Evolutionary conservation across 805 yeast genomes (phyloP).

Genomic region (Lipomyces anomalus): DNA sequence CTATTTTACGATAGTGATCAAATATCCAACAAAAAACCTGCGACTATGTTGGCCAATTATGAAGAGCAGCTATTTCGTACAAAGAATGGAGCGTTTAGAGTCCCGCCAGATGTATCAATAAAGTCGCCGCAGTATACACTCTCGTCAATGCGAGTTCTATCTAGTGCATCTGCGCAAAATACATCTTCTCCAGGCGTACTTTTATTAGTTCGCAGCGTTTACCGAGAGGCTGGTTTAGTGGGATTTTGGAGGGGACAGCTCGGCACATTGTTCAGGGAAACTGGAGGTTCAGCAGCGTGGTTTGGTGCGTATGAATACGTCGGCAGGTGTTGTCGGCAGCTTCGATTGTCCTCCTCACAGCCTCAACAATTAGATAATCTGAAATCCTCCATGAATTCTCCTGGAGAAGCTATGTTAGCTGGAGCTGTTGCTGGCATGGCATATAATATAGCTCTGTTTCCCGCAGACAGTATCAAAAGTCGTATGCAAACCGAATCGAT

Average conservation of each 20-base stretch:
- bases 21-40: neutral
- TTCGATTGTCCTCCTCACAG: too few species aligned
- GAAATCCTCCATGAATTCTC: too few species aligned
- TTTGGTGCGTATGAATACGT: conserved; percentile 78
- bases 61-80: too few species aligned
- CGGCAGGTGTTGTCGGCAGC: conserved; percentile 31
- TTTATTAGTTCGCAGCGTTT: conserved; percentile 36
- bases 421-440: conserved; percentile 86
- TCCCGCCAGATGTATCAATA: too few species aligned
- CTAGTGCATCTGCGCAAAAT: too few species aligned
- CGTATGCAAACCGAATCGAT: conserved; percentile 65
- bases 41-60: too few species aligned
- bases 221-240: conserved; percentile 48
- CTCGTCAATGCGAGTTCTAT: too few species aligned
- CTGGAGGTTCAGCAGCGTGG: conserved; percentile 91
- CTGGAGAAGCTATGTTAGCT: conserved; percentile 53
- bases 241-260: conserved; percentile 89
- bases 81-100: too few species aligned
- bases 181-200: conserved; percentile 24
- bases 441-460: conserved; percentile 75
- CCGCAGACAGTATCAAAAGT: conserved; percentile 86
- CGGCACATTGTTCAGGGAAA: conserved; percentile 74
- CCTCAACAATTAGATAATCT: neutral
- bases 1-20: conserved; percentile 11
- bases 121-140: too few species aligned